Evolutionary conservation across 345 rosid genomes (phyloP).

Genomic region (Linum lewisii): DNA sequence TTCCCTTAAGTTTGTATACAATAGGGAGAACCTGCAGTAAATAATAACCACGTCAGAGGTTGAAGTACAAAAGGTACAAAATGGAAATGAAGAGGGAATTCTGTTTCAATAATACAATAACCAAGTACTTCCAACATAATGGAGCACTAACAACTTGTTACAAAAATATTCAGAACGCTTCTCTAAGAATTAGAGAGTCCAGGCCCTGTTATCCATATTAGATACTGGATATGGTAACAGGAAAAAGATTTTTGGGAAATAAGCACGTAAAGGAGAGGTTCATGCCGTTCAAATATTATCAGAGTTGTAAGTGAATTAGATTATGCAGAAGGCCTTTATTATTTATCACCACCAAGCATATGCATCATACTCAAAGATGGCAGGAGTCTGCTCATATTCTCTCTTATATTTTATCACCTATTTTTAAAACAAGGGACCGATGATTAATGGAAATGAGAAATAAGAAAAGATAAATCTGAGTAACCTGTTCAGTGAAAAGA

Average conservation of each 20-base stretch:
- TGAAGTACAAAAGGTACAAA: neutral
- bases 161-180: no score
- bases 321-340: no score
- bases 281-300: no score
- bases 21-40: constrained; percentile 27
- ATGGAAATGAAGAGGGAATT: neutral
- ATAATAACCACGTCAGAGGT: constrained; percentile 7
- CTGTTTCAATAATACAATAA: neutral
- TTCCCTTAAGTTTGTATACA: constrained; percentile 16
- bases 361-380: neutral
- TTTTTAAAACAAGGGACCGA: no score
- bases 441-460: neutral
- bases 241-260: no score
- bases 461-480: constrained; percentile 5
- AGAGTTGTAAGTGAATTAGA: no score
- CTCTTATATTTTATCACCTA: neutral
- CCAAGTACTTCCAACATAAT: neutral
- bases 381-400: constrained; percentile 1
- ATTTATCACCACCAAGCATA: neutral
- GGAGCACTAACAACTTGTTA: no score
- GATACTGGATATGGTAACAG: no score
- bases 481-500: constrained; percentile 26
- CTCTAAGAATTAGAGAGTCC: no score
- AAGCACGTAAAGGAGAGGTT: no score
- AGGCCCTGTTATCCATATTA: no score